Evolutionary conservation across 176 grass and related monocot genomes (phyloP).

Genomic region (Paspalum notatum): DNA sequence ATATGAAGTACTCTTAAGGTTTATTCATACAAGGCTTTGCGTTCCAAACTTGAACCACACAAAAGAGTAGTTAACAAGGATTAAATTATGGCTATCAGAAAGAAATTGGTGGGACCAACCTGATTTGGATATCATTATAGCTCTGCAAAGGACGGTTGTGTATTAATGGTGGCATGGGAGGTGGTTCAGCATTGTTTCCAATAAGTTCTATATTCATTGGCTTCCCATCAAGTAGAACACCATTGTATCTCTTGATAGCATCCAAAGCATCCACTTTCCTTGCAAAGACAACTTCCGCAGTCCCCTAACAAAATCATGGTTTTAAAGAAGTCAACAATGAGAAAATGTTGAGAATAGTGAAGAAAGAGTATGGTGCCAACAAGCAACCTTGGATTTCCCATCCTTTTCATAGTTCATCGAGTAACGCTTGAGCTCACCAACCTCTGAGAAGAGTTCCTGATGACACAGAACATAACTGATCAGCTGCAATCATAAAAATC

Average conservation of each 20-base stretch:
- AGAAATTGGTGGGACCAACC: slow-evolving; percentile 40
- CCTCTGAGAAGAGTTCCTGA: slow-evolving; percentile 87
- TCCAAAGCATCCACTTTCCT: slow-evolving; percentile 79
- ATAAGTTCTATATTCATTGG: slow-evolving; percentile 86
- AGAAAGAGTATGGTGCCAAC: slow-evolving; percentile 1
- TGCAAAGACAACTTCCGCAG: slow-evolving; percentile 85
- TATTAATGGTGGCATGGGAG: slow-evolving; percentile 36
- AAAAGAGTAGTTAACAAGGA: not conserved
- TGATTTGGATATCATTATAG: slow-evolving; percentile 47
- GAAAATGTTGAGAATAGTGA: slow-evolving; percentile 12
- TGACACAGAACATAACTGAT: slow-evolving; percentile 32
- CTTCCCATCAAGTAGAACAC: slow-evolving; percentile 88
- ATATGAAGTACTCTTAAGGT: not conserved
- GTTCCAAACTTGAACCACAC: slow-evolving; percentile 4
- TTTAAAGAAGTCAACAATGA: slow-evolving; percentile 11
- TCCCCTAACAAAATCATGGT: slow-evolving; percentile 59
- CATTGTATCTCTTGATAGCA: slow-evolving; percentile 80
- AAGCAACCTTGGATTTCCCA: slow-evolving; percentile 74
- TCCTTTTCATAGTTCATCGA: slow-evolving; percentile 86
- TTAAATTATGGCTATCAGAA: not conserved
- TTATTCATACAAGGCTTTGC: slow-evolving; percentile 8
- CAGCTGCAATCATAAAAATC: slow-evolving; percentile 18
- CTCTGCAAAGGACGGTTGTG: slow-evolving; percentile 42
- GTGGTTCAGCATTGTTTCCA: slow-evolving; percentile 58
- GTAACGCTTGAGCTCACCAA: slow-evolving; percentile 85